Evolutionary conservation across 148 eudicot genomes (phyloP), one percentile per base, ranked within the genome.

Genomic region (Hydrangea macrophylla): DNA sequence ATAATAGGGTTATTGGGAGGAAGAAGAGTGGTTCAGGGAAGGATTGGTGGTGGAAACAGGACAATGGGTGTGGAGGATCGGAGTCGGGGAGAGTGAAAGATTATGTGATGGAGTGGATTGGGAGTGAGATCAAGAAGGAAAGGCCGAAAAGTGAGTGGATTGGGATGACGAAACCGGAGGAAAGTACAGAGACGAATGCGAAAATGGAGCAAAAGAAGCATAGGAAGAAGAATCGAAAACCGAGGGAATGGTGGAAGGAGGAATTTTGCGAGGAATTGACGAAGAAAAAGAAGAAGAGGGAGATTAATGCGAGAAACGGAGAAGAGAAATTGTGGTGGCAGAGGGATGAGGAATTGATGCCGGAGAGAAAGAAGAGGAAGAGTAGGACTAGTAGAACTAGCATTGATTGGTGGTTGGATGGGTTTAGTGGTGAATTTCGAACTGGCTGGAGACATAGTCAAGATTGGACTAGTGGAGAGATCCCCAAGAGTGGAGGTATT

Each of bases 41-140:
- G 57, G 96, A 90, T 74, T 92, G 98, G 98, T 92, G 98, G 98
- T 92, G 98, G 98, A 92, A 89, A 64, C 98, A 92, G 77, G 96
- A 90, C 35, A 78, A 67, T 71, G 72, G 65, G 12, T 56, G 77
- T 48, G 58, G 76, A 1, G 89, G 89, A 24, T 84, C 84, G 0
- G 93, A 89, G 7, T 81, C 90, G 0, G 96, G 90, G 25, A 68
- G 98, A 58, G 83, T 89, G 12, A 92, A 92, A 74, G 98, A 92
- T 58, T 92, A 92, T 73, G 98, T 92, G 72, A 90, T 92, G 96
- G 98, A 92, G 75, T 92, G 98, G 98, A 88, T 92, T 65, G 92
- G 96, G 71, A 92, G 85, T 70, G 98, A 92, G 84, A 92, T 92
- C 23, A 90, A 80, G 70, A 90, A 92, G 68, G 98, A 90, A 62